Evolutionary conservation across 2,329 filamentous ascomycete genomes (phyloP).

Genomic region (Colletotrichum chlorophyti): DNA sequence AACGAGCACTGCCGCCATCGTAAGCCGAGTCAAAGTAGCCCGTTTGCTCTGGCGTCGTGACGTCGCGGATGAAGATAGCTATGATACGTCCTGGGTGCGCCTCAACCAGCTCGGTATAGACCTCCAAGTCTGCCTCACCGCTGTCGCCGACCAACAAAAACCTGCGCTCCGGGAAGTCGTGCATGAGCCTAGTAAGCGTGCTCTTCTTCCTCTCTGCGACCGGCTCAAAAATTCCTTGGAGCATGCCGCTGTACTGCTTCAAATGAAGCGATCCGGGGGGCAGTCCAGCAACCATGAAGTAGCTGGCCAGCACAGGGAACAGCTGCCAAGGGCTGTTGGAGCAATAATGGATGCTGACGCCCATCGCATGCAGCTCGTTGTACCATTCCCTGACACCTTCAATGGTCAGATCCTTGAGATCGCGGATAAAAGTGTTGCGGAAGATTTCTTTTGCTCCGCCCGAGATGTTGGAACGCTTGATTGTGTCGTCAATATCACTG

Average conservation of each 20-base stretch:
- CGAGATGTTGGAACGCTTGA: conserved; percentile 93
- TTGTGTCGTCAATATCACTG: conserved; percentile 96
- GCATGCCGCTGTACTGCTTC: conserved; percentile 96
- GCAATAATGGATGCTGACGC: conserved; percentile 92
- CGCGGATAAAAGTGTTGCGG: conserved; percentile 91
- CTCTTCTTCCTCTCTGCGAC: conserved; percentile 94
- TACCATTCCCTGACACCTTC: conserved; percentile 95
- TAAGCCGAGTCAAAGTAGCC: conserved; percentile 78
- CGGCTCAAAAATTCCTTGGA: conserved; percentile 97
- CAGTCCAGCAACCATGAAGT: conserved; percentile 80
- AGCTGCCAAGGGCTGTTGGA: conserved; percentile 99
- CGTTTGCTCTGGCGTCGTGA: conserved; percentile 78
- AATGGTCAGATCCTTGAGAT: conserved; percentile 80
- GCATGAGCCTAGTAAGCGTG: conserved; percentile 82
- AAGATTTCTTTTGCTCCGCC: conserved; percentile 93
- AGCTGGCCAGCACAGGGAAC: conserved; percentile 86
- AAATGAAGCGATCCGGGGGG: conserved; percentile 91
- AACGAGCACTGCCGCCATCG: conserved; percentile 34
- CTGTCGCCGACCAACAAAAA: conserved; percentile 96
- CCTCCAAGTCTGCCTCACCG: conserved; percentile 94
- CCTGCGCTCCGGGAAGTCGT: conserved; percentile 86
- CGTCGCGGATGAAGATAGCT: conserved; percentile 92
- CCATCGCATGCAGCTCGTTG: conserved; percentile 74
- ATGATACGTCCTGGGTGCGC: conserved; percentile 83
- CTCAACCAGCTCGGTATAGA: conserved; percentile 92